Percentiles rank a stretch among this genome's conserved stretches.
Conservation (phyloP, 805 yeast species). For the Zygotorulaspora danielsina region DNA sequence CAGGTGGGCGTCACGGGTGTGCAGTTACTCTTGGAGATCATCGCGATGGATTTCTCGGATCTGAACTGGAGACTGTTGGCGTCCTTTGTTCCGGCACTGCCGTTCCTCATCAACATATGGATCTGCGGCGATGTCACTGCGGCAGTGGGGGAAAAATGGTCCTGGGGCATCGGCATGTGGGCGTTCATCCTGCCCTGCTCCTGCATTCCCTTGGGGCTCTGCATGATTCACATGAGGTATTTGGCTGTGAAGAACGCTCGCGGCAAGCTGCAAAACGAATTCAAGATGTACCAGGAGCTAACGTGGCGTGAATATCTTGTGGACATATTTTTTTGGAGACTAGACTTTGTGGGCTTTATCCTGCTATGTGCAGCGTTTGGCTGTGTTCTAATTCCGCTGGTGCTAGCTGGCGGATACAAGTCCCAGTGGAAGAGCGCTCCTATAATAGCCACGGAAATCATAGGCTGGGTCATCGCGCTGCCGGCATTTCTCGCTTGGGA, state of each 20-base stretch:
- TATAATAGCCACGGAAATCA: conserved; percentile 59
- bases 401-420: conserved; percentile 57
- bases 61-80: conserved; percentile 61
- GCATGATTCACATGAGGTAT: conserved; percentile 47
- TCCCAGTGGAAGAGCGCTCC: conserved; percentile 52
- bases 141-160: conserved; percentile 40
- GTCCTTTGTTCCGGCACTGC: conserved; percentile 59
- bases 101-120: conserved; percentile 72
- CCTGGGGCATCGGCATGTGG: conserved; percentile 59
- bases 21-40: conserved; percentile 48
- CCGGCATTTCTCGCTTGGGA: conserved; percentile 60
- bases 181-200: conserved; percentile 53
- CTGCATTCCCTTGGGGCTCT: conserved; percentile 45
- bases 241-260: conserved; percentile 43
- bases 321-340: conserved; percentile 48
- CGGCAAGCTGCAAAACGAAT: conserved; percentile 28
- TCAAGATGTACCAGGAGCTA: conserved; percentile 20
- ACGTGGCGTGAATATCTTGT: conserved; percentile 25
- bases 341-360: conserved; percentile 58
- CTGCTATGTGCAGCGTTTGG: conserved; percentile 54
- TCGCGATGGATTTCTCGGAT: conserved; percentile 58
- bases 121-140: conserved; percentile 50
- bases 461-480: conserved; percentile 48
- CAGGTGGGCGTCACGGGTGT: conserved; percentile 55
- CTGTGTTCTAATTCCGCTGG: conserved; percentile 59